These are phyloP conservation scores for Debaryomyces tyrocola DNA, from an alignment of 805 yeast genomes.

Conservation along the genomic window DNA sequence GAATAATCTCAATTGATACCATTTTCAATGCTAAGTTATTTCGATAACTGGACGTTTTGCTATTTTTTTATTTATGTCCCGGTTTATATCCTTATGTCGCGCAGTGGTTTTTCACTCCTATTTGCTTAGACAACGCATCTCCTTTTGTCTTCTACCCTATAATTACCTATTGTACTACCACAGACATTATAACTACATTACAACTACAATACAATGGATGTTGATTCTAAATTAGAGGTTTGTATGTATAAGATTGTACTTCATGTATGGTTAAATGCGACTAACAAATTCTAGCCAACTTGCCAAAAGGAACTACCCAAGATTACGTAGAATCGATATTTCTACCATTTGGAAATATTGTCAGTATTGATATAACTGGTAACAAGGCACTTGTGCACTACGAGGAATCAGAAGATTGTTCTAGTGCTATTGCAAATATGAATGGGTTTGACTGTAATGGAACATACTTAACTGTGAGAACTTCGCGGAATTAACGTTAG, in stretches of 20 bases:
- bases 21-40: conserved; percentile 18
- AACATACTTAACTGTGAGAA: conserved; percentile 1
- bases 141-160: too few relatives aligned
- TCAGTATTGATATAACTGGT: background rate
- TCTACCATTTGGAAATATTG: conserved; percentile 10
- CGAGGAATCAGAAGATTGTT: conserved; percentile 11
- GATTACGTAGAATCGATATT: conserved; percentile 8
- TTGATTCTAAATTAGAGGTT: conserved; percentile 1
- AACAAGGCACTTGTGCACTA: conserved; percentile 7
- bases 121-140: too few relatives aligned
- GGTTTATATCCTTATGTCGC: too few relatives aligned
- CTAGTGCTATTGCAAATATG: conserved; percentile 11
- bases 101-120: too few relatives aligned
- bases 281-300: conserved; percentile 8
- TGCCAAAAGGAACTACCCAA: conserved; percentile 6
- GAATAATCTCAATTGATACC: conserved; percentile 51
- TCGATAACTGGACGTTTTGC: background rate
- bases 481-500: too few relatives aligned
- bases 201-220: background rate
- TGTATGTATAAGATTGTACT: conserved; percentile 3
- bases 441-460: conserved; percentile 9
- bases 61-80: too few relatives aligned
- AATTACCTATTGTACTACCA: too few relatives aligned
- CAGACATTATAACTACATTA: too few relatives aligned
- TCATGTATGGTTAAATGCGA: background rate